These are phyloP conservation scores for Maudiozyma saulgeensis DNA, from an alignment of 805 yeast species.

Conservation along the genomic window DNA sequence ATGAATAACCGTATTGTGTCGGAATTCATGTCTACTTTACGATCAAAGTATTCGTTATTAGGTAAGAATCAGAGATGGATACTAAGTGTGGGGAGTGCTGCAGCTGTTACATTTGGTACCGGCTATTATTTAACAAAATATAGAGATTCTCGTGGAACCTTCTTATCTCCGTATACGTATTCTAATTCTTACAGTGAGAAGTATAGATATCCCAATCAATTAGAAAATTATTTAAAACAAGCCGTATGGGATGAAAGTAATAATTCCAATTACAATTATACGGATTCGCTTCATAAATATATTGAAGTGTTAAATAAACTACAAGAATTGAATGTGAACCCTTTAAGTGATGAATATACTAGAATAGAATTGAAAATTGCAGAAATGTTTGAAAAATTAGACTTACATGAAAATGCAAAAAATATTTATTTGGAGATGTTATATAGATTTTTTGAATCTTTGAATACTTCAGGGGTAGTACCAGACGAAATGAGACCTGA, in stretches of 20 bases:
- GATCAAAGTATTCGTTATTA: background rate
- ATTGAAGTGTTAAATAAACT: slow-evolving; percentile 53
- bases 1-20: background rate
- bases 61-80: background rate
- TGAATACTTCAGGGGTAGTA: slow-evolving; percentile 34
- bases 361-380: slow-evolving; percentile 83
- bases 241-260: slow-evolving; percentile 81
- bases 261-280: slow-evolving; percentile 44
- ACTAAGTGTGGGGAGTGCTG: background rate
- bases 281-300: slow-evolving; percentile 61
- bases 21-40: background rate
- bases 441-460: slow-evolving; percentile 45
- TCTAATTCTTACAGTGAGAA: background rate
- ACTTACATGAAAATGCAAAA: slow-evolving; percentile 53
- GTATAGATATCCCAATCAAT: slow-evolving; percentile 3
- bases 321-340: slow-evolving; percentile 34
- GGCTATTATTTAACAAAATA: slow-evolving; percentile 1
- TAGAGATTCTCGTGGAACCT: background rate
- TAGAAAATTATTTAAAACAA: slow-evolving; percentile 37
- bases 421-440: slow-evolving; percentile 59
- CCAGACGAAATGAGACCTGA: slow-evolving; percentile 38
- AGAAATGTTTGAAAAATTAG: slow-evolving; percentile 73
- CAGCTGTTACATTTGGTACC: background rate
- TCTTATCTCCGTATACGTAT: background rate
- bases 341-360: slow-evolving; percentile 69